A percentile compares a stretch with the other conserved stretches of the same genome.
These are phyloP conservation scores for Triangularia verruculosa DNA, from an alignment of 2,329 filamentous ascomycete species.

Conservation along the genomic window DNA sequence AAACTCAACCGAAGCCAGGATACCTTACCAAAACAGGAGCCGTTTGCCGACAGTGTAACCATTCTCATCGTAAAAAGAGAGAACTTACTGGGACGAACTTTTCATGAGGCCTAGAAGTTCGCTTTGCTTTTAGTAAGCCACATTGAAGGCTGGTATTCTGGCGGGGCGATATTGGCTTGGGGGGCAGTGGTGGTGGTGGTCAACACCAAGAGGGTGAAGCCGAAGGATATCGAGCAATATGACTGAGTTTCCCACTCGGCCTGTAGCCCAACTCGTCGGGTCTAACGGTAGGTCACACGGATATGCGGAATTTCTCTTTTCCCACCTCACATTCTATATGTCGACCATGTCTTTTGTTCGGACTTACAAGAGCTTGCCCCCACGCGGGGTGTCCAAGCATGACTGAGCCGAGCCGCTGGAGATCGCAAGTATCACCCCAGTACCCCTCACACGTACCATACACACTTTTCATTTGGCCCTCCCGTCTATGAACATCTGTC, in stretches of 20 bases:
- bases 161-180: not conserved
- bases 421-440: no score
- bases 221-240: slow-evolving; percentile 27
- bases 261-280: slow-evolving; percentile 29
- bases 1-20: not conserved
- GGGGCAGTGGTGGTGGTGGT: not conserved
- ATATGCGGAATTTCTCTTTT: not conserved
- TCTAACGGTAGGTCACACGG: slow-evolving; percentile 26
- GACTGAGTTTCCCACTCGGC: slow-evolving; percentile 34
- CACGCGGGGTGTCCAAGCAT: no score
- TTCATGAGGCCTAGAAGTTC: not conserved
- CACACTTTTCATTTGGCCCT: not conserved
- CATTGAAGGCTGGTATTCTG: not conserved
- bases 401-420: no score
- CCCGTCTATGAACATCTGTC: not conserved
- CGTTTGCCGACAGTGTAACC: not conserved
- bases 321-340: not conserved
- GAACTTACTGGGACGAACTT: not conserved
- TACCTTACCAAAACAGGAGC: not conserved
- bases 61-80: not conserved
- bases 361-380: not conserved
- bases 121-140: not conserved
- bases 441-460: no score
- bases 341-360: not conserved
- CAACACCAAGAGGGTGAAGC: not conserved